Base-by-base conservation (phyloP, 2,329 filamentous ascomycete species). In the Neophaeococcomyces mojaviensis region DNA sequence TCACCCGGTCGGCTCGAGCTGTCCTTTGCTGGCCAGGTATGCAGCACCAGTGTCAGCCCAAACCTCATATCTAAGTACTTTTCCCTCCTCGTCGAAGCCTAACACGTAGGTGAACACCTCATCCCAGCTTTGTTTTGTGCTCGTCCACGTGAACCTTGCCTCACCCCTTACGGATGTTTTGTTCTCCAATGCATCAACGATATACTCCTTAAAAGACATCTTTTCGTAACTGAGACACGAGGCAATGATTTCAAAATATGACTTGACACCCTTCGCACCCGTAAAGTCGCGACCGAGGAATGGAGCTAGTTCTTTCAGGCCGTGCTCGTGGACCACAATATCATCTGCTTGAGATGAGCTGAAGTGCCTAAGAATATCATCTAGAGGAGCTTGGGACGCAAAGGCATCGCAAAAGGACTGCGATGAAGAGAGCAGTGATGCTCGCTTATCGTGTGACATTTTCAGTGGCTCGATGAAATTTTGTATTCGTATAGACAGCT, bases 41-140 rank as follows among this genome's bases (percentile, higher is more conserved):
- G 64, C 66, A 28, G 67, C 67, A 16, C 67, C 68, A 2, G 64
- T 66, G 62, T 70, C 68, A 13, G 64, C 66, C 68, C 68, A 70
- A 22, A 70, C 60, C 34, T 61, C 55, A 59, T 69, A 70, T 42
- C 61, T 64, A 26, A 55, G 56, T n/a, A 70, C 61, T 48, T 63
- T 66, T 10, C 48, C 32, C 26, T 67, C 60, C 48, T 56, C 50
- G n/a, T 59, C 61, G 43, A 69, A 51, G 34, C 54, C 58, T 34
- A 70, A 52, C 26, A 62, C 56, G 55, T 69, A 70, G 10, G 57
- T 51, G 51, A 70, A 70, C 5, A 58, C 60, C 54, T 70, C 68
- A 35, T 66, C 55, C 67, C 67, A 70, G 5, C 50, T 56, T 39
- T 68, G 57, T 0, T 59, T 60, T 0, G 63, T 68, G 2, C 47